Base-by-base conservation (phyloP, 148 eudicot species). In the Cornus controversa region DNA sequence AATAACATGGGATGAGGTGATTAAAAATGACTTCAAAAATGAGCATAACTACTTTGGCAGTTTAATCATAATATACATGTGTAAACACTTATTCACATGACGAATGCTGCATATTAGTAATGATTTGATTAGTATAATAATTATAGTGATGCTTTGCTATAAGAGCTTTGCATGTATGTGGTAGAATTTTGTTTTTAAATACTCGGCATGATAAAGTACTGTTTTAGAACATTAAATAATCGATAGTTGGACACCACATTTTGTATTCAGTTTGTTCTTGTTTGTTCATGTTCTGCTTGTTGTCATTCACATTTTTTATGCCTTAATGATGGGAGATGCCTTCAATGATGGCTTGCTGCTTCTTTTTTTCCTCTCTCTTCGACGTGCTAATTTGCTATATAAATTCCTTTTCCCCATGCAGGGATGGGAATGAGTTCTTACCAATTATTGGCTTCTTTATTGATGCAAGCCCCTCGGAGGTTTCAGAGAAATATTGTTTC, bases 381-480 rank as follows among this genome's bases (percentile, higher is more conserved):
- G 7, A 3, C 45, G 6, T 40, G 9, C 6, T 40, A 40, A 0
- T 11, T 45, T 50, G 15, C 57, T 50, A 50, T 50, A 50, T 50
- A 16, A 16, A 50, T 50, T 50, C 25, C 20, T 60, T 60, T 80
- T 69, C 66, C 77, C 58, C 8, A 8, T 93, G 88, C 91, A 96
- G 99, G 82, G 93, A 87, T 72, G 92, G 94, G 74, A 88, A 71
- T 78, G 98, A 91, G 75, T 96, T 91, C 80, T 96, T 98, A 64
- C 92, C 98, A n/a, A 78, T 92, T 26, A 76, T 86, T 72, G 98
- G 98, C 69, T 96, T 93, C 87, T 96, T 93, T 72, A 68, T 96
- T 53, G 84, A 87, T 65, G 78, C 92, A 4, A 75, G 80, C 69
- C 91, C 96, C 28, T 89, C 99, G 54, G 86, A 95, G 99, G 99